phyloP scores from a whole-genome alignment of 2,329 filamentous ascomycete genomes.

The Verticillium nubilum region DNA sequence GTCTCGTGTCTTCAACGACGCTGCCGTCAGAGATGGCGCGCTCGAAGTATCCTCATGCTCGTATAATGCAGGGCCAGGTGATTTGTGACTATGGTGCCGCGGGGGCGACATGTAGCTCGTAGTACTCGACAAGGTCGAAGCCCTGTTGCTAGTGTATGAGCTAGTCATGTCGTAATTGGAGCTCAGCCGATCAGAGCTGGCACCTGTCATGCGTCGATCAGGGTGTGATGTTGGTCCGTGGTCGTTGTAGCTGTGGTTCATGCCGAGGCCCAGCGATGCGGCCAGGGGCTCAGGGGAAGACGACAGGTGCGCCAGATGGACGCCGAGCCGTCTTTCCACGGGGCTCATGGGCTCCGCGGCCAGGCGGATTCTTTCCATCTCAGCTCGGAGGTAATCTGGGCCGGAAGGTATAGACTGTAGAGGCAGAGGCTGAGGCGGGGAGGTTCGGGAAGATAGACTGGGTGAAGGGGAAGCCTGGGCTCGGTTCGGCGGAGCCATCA shows the following conservation, averaged over 20 bases:
- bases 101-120: slow-evolving; percentile 1
- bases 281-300: not conserved
- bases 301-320: not conserved
- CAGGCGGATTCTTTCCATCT: not conserved
- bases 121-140: slow-evolving; percentile 5
- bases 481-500: not conserved
- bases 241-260: not conserved
- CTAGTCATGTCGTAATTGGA: slow-evolving; percentile 3
- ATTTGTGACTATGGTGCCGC: not conserved
- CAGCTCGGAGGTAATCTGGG: not conserved
- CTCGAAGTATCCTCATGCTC: not conserved
- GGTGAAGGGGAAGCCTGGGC: not conserved
- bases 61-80: not conserved
- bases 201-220: not conserved
- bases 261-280: not conserved
- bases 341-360: not conserved
- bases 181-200: slow-evolving; percentile 1
- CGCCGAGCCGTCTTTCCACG: not conserved
- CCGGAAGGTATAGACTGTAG: not conserved
- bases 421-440: not conserved
- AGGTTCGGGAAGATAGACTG: not conserved
- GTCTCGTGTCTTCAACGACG: not conserved
- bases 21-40: not conserved
- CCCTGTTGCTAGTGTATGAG: slow-evolving; percentile 6
- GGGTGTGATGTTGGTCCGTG: not conserved